phyloP scores from a whole-genome alignment of 1,284 basidiomycete genomes.

The Cyathus olla region DNA sequence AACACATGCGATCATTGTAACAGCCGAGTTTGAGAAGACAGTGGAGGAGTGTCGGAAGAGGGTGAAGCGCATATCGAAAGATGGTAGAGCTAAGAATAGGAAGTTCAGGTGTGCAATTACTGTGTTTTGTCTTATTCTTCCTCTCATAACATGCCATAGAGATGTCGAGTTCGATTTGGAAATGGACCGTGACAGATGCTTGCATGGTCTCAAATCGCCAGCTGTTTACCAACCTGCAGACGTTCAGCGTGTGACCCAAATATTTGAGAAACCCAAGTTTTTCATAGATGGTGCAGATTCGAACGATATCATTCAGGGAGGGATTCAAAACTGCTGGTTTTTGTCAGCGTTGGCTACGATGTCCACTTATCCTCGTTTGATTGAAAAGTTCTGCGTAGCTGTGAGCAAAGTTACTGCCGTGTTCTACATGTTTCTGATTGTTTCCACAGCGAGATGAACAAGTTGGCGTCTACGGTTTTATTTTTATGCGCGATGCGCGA shows the following conservation, averaged over 20 bases:
- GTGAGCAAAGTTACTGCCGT: slow-evolving; percentile 34
- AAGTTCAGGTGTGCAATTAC: slow-evolving; percentile 47
- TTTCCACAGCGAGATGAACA: slow-evolving; percentile 51
- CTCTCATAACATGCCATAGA: slow-evolving; percentile 22
- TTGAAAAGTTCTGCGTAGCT: slow-evolving; percentile 59
- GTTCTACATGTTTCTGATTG: not conserved
- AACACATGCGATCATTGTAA: slow-evolving; percentile 42
- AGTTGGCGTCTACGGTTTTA: slow-evolving; percentile 61
- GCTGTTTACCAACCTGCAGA: slow-evolving; percentile 37
- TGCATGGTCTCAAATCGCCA: slow-evolving; percentile 39
- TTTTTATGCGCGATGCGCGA: slow-evolving; percentile 54
- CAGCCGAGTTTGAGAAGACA: slow-evolving; percentile 52
- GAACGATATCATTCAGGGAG: slow-evolving; percentile 57
- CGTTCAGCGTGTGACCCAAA: slow-evolving; percentile 54
- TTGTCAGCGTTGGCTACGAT: slow-evolving; percentile 55
- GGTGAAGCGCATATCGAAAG: slow-evolving; percentile 46
- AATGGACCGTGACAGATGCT: slow-evolving; percentile 46
- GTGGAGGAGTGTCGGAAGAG: slow-evolving; percentile 47
- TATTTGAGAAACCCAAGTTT: slow-evolving; percentile 57
- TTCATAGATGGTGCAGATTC: slow-evolving; percentile 50
- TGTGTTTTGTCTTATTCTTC: not conserved
- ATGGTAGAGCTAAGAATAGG: slow-evolving; percentile 49
- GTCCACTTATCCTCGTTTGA: slow-evolving; percentile 46
- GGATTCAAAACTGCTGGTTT: slow-evolving; percentile 59
- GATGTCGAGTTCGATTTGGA: slow-evolving; percentile 60